Evolutionary conservation across 768 basidiomycete genomes (phyloP).

Genomic region (Auriscalpium vulgare): DNA sequence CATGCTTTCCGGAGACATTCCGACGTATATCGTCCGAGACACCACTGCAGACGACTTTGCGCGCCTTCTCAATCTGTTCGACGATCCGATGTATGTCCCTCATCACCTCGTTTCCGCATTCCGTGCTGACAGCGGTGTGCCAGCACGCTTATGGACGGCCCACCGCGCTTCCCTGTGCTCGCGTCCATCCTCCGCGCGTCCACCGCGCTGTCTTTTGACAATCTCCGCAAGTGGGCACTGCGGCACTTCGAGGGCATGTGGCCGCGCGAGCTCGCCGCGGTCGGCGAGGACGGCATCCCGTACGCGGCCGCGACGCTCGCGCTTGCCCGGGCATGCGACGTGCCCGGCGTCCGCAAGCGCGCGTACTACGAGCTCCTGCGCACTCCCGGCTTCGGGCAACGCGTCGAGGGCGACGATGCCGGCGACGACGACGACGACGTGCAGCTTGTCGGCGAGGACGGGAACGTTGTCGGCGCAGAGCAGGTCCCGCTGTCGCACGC

Average conservation of each 20-base stretch:
- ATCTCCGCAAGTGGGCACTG: constrained; percentile 23
- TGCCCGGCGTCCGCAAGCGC: constrained; percentile 23
- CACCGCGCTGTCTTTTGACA: constrained; percentile 24
- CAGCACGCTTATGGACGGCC: constrained; percentile 19
- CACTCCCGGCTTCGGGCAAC: constrained; percentile 22
- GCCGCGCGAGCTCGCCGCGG: constrained; percentile 16
- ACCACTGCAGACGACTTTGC: constrained; percentile 27
- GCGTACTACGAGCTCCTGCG: constrained; percentile 36
- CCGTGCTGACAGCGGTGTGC: background rate
- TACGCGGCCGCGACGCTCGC: constrained; percentile 24
- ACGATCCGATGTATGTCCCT: constrained; percentile 26
- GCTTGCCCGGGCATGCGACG: constrained; percentile 23
- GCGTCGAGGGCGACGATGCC: background rate
- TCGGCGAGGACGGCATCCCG: constrained; percentile 12
- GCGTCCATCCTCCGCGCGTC: constrained; percentile 30
- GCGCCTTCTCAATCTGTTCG: constrained; percentile 23
- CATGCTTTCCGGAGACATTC: constrained; percentile 11
- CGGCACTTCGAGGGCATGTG: constrained; percentile 25
- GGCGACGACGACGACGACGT: background rate
- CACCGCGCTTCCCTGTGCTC: constrained; percentile 23
- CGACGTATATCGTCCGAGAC: constrained; percentile 18
- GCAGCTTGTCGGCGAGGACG: background rate
- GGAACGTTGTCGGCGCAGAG: background rate
- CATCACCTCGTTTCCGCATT: background rate
- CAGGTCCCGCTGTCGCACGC: constrained; percentile 1